These are phyloP conservation scores for Ampelocalamus luodianensis DNA, from an alignment of 176 grass and related monocot species.

Conservation along the genomic window DNA sequence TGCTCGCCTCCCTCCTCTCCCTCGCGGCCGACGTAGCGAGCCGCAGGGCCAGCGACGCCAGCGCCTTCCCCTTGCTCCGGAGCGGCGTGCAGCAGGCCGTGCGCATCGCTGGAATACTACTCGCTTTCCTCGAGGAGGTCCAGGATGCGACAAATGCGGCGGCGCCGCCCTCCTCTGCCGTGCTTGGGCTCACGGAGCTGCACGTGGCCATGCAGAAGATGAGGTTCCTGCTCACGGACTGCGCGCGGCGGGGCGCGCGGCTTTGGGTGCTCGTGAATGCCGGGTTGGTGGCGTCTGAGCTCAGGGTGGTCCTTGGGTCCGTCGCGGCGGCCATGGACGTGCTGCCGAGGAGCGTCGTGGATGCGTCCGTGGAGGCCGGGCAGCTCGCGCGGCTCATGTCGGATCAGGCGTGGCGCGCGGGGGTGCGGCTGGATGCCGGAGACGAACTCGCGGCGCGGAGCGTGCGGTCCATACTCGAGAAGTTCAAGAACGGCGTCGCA, in stretches of 20 bases:
- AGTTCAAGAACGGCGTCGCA: conserved; percentile 64
- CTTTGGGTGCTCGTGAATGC: conserved; percentile 76
- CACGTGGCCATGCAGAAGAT: conserved; percentile 86
- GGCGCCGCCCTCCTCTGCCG: conserved; percentile 36
- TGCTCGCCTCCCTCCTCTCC: conserved; percentile 60
- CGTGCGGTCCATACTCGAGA: conserved; percentile 62
- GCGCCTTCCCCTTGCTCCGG: conserved; percentile 63
- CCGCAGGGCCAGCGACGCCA: background rate
- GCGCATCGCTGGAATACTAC: conserved; percentile 60
- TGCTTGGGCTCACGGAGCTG: conserved; percentile 79
- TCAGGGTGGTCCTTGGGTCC: conserved; percentile 54
- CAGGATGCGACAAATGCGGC: background rate
- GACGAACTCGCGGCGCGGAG: conserved; percentile 54
- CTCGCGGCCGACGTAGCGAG: conserved; percentile 55
- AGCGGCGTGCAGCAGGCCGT: conserved; percentile 45
- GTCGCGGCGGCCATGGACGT: conserved; percentile 74
- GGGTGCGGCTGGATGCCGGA: conserved; percentile 36
- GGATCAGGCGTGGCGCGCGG: conserved; percentile 59
- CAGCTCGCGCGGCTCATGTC: conserved; percentile 63
- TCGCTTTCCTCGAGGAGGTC: conserved; percentile 70
- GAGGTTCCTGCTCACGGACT: conserved; percentile 65
- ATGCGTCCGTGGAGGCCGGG: conserved; percentile 48
- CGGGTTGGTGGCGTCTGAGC: conserved; percentile 54
- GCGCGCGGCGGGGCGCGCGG: conserved; percentile 52
- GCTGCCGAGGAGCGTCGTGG: conserved; percentile 36